Evolutionary conservation across 352 stramenopile species (phyloP), one percentile per base, ranked within the genome.

Genomic region (Globisporangium nodosum): DNA sequence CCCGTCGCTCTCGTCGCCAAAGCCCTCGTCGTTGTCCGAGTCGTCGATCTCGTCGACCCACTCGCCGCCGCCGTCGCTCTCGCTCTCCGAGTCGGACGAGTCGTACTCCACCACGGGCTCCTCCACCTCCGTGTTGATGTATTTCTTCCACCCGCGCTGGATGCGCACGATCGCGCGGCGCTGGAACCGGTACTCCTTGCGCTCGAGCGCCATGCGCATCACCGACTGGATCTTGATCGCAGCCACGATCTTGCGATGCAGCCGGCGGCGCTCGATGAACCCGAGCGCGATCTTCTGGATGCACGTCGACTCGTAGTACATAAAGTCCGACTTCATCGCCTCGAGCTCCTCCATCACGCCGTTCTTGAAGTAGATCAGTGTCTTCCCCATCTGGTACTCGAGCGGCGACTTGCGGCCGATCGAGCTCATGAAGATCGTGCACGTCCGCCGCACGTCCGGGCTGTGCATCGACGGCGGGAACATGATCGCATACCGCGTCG

Each of bases 321-420:
- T 91, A 43, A 96, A 96, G 62, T 96, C 86, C 12, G 84, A 94
- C 71, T 96, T 96, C 84, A 96, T 93, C 18, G 84, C 86, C 70
- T 99, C 96, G 16, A 98, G 78, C 61, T 90, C 80, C 70, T 99
- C 96, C 71, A 98, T 89, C 31, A 97, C 92, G 52, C 94, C 94
- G 51, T 93, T 91, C 71, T 96, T 96, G 73, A 98, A 98, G 79
- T 98, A 99, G 20, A 98, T 85, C 18, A 96, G 81, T n/a, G 89
- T 98, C 65, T 98, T 98, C 40, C 87, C 87, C 78, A 96, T 94
- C 56, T 96, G 87, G 49, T 90, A 96, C 65, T 96, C 87, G 18
- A 96, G 63, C 7, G 86, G 86, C 12, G 84, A 80, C 68, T 92
- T 88, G 21, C 85, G 82, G 21, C 85, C 87, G 45, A 94, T 93